These are phyloP conservation scores for Priceomyces haplophilus DNA, from an alignment of 805 yeast genomes.

Conservation along the genomic window DNA sequence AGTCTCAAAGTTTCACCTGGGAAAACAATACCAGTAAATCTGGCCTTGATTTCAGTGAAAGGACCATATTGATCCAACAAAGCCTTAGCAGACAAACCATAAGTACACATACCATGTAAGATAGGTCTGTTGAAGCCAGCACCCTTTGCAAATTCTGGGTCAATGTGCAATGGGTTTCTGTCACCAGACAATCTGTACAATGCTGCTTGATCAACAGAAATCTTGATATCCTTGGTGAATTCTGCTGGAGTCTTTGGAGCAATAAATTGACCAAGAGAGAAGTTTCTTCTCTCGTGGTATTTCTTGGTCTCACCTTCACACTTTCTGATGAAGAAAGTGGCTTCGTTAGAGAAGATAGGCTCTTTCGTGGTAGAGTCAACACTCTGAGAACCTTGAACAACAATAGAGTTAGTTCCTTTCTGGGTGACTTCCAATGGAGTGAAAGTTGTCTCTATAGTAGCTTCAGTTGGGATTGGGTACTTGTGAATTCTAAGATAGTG, in stretches of 20 bases:
- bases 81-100: constrained; percentile 78
- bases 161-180: constrained; percentile 92
- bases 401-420: constrained; percentile 81
- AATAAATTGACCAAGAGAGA: constrained; percentile 60
- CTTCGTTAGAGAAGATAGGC: constrained; percentile 72
- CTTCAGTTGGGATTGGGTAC: constrained; percentile 77
- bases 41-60: constrained; percentile 79
- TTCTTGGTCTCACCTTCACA: constrained; percentile 53
- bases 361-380: constrained; percentile 68
- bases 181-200: constrained; percentile 91
- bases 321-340: constrained; percentile 81
- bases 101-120: constrained; percentile 85
- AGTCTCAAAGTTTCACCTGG: constrained; percentile 89
- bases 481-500: constrained; percentile 77
- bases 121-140: constrained; percentile 86
- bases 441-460: constrained; percentile 56
- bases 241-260: constrained; percentile 70
- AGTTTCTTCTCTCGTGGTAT: constrained; percentile 48
- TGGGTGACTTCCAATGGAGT: constrained; percentile 72
- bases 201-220: constrained; percentile 76
- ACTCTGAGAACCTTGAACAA: constrained; percentile 71
- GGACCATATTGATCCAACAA: constrained; percentile 78
- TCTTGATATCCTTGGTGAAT: constrained; percentile 54
- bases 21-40: constrained; percentile 88
- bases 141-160: constrained; percentile 83